Evolutionary conservation across 164 flowering plant species (phyloP), one percentile per base, ranked within the genome.

Genomic region (Hamamelis virginiana): DNA sequence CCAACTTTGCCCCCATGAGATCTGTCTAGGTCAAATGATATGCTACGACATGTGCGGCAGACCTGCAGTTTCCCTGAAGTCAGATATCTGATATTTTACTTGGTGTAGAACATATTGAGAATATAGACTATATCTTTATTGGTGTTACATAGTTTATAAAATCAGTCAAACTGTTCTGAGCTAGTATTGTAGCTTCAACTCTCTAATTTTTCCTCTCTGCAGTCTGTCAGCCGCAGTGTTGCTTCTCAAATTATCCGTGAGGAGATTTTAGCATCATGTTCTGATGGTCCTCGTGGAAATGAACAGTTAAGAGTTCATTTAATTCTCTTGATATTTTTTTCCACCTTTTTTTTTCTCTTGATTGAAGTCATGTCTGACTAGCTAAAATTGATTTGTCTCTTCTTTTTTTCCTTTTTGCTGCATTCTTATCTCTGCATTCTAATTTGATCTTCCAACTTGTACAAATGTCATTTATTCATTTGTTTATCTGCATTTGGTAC

Each of bases 221-320:
- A 93, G 96, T 81, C 90, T 33, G 70, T 80, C 76, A 76, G 80
- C 63, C 93, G 96, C 50, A 80, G 82, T 64, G 72, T 79, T 67
- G 85, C 92, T 70, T 76, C 91, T 69, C 86, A 87, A 71, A 89
- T 96, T 38, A 74, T 91, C 12, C 71, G 78, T 62, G 89, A 89
- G 73, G 97, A 96, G 83, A 78, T 93, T 72, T 81, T 93, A 80
- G 78, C 89, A 74, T 84, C 89, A 22, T 90, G 91, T 80, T 81
- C 89, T 38, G 76, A 79, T 41, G 97, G 97, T 72, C 96, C 96
- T 72, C 97, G 94, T 65, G 92, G 94, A 67, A 92, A 84, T 75
- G 97, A 96, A 85, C 97, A 93, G 99, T 93, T 84, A 87, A 79
- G 82, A 60, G 22, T 73, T 45, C 5, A 21, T 46, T 68, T 43